Conservation (phyloP, 176 grass and related monocot species). For the Alopecurus myosuroides region DNA sequence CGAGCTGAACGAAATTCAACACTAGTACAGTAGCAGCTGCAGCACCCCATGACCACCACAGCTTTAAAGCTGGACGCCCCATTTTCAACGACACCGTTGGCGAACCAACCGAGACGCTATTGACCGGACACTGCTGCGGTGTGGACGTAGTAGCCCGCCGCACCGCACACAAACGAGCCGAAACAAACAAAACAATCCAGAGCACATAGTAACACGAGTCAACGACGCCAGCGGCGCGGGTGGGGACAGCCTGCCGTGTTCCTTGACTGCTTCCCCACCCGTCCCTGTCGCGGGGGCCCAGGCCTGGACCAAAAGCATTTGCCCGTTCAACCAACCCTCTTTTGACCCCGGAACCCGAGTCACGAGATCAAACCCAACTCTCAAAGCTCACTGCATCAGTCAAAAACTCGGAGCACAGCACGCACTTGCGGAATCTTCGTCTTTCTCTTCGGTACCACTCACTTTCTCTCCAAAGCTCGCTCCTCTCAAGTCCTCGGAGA, state of each 20-base stretch:
- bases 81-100: neutral
- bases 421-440: neutral
- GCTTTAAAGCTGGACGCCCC: neutral
- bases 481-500: neutral
- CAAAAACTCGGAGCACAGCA: neutral
- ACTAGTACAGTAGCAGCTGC: neutral
- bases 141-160: neutral
- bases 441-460: neutral
- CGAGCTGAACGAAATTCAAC: neutral
- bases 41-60: neutral
- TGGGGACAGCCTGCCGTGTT: slow-evolving; percentile 10
- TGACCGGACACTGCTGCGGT: neutral
- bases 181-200: neutral
- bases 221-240: slow-evolving; percentile 8
- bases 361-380: neutral
- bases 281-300: neutral
- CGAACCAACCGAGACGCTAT: slow-evolving; percentile 12
- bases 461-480: neutral
- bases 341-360: slow-evolving; percentile 16
- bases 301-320: neutral
- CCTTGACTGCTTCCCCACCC: slow-evolving; percentile 14
- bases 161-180: neutral
- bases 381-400: neutral
- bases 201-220: slow-evolving; percentile 21
- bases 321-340: neutral